Conservation (phyloP, 192 early-diverging fungal species). For the Chytriomyces sp. region DNA sequence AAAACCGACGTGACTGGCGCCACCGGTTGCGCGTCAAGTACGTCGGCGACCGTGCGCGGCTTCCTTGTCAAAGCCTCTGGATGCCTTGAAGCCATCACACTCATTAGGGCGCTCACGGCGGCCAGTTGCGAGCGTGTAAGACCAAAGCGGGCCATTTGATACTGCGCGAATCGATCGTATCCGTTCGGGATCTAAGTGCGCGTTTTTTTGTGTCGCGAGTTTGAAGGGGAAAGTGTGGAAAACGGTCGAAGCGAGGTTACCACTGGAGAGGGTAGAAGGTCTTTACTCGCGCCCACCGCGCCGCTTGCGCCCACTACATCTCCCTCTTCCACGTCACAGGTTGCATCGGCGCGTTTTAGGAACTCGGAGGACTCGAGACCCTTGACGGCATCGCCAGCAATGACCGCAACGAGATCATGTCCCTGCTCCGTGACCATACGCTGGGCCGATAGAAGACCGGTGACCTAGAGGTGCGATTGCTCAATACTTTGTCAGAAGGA, state of each 20-base stretch:
- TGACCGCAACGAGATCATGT: conserved; percentile 46
- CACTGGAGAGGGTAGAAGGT: not conserved
- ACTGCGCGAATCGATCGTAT: conserved; percentile 45
- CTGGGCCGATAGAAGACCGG: conserved; percentile 41
- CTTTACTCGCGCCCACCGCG: conserved; percentile 26
- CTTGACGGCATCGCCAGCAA: conserved; percentile 48
- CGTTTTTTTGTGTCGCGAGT: not conserved
- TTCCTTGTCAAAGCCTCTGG: conserved; percentile 38
- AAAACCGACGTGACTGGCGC: conserved; percentile 46
- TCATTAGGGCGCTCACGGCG: conserved; percentile 4
- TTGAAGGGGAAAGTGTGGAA: too few relatives aligned
- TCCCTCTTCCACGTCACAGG: conserved; percentile 34
- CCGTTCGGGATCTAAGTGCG: not conserved
- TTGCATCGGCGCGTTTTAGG: conserved; percentile 44
- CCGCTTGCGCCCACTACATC: not conserved
- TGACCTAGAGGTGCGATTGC: conserved; percentile 34
- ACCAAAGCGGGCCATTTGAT: conserved; percentile 47
- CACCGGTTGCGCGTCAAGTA: conserved; percentile 35
- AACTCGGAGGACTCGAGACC: conserved; percentile 40
- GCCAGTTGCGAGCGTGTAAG: conserved; percentile 44
- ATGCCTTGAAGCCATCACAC: conserved; percentile 44
- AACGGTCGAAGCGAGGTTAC: not conserved
- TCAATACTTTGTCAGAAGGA: conserved; percentile 44
- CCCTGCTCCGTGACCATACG: conserved; percentile 42
- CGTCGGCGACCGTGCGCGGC: conserved; percentile 39